Conservation (phyloP, 2,329 filamentous ascomycete species). For the Alternaria ventricosa region DNA sequence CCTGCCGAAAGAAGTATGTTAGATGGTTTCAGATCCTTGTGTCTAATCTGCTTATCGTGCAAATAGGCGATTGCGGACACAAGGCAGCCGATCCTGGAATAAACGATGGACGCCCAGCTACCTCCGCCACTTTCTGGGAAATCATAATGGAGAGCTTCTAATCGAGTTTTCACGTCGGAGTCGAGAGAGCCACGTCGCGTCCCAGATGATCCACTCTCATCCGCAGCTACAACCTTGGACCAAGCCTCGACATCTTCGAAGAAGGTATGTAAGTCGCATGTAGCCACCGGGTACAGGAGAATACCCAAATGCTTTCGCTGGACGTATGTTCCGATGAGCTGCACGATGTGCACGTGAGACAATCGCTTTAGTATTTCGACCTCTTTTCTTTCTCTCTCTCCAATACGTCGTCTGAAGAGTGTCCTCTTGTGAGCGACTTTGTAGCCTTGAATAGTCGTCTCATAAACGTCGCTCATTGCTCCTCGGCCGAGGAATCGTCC, state of each 20-base stretch:
- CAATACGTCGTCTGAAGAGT: not conserved
- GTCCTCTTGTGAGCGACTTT: not conserved
- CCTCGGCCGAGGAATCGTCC: not conserved
- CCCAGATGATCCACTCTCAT: constrained; percentile 23
- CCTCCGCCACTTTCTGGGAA: not conserved
- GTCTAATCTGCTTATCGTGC: not conserved
- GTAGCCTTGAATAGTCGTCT: not conserved
- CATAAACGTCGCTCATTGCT: not conserved
- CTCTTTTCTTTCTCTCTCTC: not conserved
- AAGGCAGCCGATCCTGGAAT: not conserved
- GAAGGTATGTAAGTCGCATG: constrained; percentile 26
- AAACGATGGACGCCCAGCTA: not conserved
- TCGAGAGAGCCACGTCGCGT: not conserved
- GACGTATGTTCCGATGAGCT: not conserved
- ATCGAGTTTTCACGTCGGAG: not conserved
- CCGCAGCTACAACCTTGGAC: constrained; percentile 27
- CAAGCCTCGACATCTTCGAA: constrained; percentile 26
- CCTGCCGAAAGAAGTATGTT: not conserved
- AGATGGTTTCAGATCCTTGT: not conserved
- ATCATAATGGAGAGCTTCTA: not conserved
- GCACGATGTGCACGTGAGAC: not conserved
- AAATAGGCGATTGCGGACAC: not conserved
- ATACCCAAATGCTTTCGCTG: constrained; percentile 4
- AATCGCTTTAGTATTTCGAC: not conserved
- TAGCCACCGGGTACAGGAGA: constrained; percentile 25